phyloP scores from a whole-genome alignment of 345 rosid species.

The Populus deltoides region DNA sequence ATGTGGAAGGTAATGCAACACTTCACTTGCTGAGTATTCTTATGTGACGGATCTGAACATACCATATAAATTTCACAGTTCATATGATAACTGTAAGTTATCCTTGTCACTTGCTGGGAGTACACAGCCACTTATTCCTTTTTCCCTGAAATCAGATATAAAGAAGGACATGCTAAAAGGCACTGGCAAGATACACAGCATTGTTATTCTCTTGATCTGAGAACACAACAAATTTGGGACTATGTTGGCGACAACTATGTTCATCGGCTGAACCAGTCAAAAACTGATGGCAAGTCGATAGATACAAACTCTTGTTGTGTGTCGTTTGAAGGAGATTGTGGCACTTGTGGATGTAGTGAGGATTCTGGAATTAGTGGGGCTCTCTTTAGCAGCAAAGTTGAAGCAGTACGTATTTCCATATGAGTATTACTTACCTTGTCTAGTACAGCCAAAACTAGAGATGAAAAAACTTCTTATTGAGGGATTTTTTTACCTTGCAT shows the following conservation, averaged over 20 bases:
- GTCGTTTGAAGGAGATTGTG: constrained; percentile 63
- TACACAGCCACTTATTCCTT: neutral
- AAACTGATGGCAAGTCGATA: constrained; percentile 66
- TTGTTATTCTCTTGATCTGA: constrained; percentile 82
- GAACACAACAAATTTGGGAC: constrained; percentile 94
- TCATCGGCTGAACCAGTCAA: constrained; percentile 89
- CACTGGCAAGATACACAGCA: constrained; percentile 94
- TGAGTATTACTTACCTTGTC: neutral
- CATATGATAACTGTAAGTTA: constrained; percentile 8
- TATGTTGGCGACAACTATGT: constrained; percentile 93
- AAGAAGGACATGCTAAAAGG: constrained; percentile 83
- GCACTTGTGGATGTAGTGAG: constrained; percentile 62
- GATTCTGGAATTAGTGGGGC: constrained; percentile 79
- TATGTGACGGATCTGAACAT: neutral
- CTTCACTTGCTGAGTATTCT: neutral
- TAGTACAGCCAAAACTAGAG: neutral
- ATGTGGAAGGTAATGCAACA: constrained; percentile 75
- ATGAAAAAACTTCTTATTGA: neutral
- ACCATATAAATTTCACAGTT: neutral
- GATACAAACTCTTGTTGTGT: constrained; percentile 56
- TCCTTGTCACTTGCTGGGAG: neutral
- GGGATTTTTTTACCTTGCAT: neutral
- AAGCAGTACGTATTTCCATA: constrained; percentile 52
- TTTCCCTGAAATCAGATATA: constrained; percentile 55
- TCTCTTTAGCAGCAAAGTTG: constrained; percentile 83